phyloP scores from a whole-genome alignment of 371 early-diverging fungal genomes.

The Sporodiniella umbellata region DNA sequence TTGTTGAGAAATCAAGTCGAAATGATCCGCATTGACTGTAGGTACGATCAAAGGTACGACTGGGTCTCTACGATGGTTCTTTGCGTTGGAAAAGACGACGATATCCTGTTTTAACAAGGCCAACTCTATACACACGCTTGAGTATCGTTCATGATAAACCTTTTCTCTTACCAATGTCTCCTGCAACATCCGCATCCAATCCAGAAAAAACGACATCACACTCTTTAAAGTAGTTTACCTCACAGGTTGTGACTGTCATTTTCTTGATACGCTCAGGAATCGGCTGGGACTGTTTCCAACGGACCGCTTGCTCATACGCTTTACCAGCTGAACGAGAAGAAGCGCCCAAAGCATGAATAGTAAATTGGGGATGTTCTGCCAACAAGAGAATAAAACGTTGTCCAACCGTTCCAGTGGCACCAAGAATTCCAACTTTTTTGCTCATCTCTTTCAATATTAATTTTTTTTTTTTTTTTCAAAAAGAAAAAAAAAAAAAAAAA shows the following conservation, averaged over 20 bases:
- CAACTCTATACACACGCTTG: conserved; percentile 51
- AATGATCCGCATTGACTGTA: conserved; percentile 84
- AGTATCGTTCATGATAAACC: background rate
- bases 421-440: conserved; percentile 86
- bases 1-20: conserved; percentile 78
- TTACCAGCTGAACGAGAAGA: conserved; percentile 90
- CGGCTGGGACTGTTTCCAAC: conserved; percentile 84
- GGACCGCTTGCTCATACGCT: conserved; percentile 71
- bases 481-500: background rate
- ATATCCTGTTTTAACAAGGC: conserved; percentile 80
- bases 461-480: background rate
- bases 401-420: conserved; percentile 98
- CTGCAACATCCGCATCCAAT: conserved; percentile 90
- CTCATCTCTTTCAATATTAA: conserved; percentile 1
- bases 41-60: conserved; percentile 92
- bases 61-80: conserved; percentile 89
- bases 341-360: conserved; percentile 87
- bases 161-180: conserved; percentile 73
- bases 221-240: conserved; percentile 65
- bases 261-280: conserved; percentile 65
- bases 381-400: conserved; percentile 94
- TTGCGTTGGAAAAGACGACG: conserved; percentile 93
- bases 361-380: conserved; percentile 82
- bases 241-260: conserved; percentile 72
- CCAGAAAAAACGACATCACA: conserved; percentile 94